Percentiles rank a stretch among this genome's conserved stretches.
Evolutionary conservation across 352 stramenopile genomes (phyloP).

Genomic region (Phytophthora litchii): DNA sequence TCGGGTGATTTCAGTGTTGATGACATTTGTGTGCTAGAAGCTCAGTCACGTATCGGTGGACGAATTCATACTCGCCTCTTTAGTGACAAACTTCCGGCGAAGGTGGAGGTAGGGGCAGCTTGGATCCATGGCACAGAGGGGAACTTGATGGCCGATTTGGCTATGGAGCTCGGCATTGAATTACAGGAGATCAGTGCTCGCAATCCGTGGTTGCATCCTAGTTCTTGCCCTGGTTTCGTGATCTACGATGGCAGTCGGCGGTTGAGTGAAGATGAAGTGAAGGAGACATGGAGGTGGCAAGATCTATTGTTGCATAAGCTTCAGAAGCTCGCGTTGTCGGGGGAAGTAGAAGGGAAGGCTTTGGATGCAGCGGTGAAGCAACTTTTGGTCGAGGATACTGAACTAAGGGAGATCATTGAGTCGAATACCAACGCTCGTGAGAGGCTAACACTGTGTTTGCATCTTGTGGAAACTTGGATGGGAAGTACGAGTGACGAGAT

Average conservation of each 20-base stretch:
- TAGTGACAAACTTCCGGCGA: conserved; percentile 42
- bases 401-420: conserved; percentile 19
- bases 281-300: conserved; percentile 52
- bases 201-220: conserved; percentile 62
- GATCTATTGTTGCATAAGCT: conserved; percentile 50
- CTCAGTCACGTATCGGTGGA: conserved; percentile 49
- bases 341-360: conserved; percentile 17
- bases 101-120: conserved; percentile 54
- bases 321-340: conserved; percentile 33
- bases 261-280: conserved; percentile 36
- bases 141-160: conserved; percentile 48
- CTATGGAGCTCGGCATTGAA: conserved; percentile 40
- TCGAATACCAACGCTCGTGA: conserved; percentile 23
- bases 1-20: conserved; percentile 30
- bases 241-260: conserved; percentile 36
- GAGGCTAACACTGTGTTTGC: conserved; percentile 43
- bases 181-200: conserved; percentile 53
- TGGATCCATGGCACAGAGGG: conserved; percentile 58
- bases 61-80: conserved; percentile 50
- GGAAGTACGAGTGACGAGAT: conserved; percentile 42
- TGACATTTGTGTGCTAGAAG: conserved; percentile 55
- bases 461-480: conserved; percentile 64
- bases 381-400: conserved; percentile 24
- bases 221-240: conserved; percentile 49
- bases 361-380: conserved; percentile 38